These are phyloP conservation scores for Pseudozyma pruni DNA, from an alignment of 1,284 basidiomycete genomes.

Conservation along the genomic window DNA sequence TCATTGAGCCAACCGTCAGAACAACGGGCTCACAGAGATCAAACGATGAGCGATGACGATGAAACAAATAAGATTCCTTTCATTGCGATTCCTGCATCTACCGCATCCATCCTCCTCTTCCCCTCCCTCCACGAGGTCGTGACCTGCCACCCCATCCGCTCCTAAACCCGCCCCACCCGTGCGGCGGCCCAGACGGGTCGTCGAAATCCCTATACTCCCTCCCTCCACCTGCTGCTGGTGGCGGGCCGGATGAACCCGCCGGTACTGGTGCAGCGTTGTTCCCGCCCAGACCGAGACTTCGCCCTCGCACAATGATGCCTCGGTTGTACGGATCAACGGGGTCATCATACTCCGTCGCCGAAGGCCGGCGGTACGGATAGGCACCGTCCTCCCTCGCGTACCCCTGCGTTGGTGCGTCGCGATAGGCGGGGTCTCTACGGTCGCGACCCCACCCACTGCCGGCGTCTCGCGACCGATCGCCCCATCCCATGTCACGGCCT, in stretches of 20 bases:
- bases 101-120: conserved; percentile 25
- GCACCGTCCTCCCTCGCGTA: conserved; percentile 8
- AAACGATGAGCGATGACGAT: no score
- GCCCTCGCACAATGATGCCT: conserved; percentile 24
- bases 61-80: no score
- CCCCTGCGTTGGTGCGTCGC: neutral
- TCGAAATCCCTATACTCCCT: conserved; percentile 21
- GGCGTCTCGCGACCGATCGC: conserved; percentile 19
- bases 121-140: conserved; percentile 10
- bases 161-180: conserved; percentile 9
- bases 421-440: conserved; percentile 6
- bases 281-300: conserved; percentile 14
- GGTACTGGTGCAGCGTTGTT: no score
- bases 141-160: conserved; percentile 12
- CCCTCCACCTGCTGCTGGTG: neutral
- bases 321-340: conserved; percentile 27
- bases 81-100: no score
- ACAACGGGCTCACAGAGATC: no score
- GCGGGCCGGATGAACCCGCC: no score
- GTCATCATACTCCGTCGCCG: conserved; percentile 32
- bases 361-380: conserved; percentile 28
- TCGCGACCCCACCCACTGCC: conserved; percentile 21
- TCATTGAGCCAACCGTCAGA: no score
- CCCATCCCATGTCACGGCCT: conserved; percentile 29
- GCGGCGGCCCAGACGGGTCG: conserved; percentile 3